Percentiles rank a stretch among this genome's conserved stretches.
These are phyloP conservation scores for Corchorus olitorius DNA, from an alignment of 345 rosid genomes.

Conservation along the genomic window DNA sequence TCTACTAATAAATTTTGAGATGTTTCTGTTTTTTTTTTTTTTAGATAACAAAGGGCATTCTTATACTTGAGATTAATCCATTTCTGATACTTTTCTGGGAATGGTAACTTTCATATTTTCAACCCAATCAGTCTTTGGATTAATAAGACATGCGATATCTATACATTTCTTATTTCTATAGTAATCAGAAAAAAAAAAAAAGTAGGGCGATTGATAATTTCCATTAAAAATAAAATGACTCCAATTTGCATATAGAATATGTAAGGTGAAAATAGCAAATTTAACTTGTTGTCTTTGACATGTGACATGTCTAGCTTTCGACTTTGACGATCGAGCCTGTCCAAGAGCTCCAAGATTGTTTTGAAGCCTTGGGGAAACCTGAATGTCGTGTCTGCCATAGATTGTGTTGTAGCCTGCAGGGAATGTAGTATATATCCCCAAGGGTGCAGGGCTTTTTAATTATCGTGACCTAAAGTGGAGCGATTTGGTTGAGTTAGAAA, in stretches of 20 bases:
- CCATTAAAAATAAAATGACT: too few relatives aligned
- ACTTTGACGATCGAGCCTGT: background rate
- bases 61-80: too few relatives aligned
- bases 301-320: background rate
- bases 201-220: too few relatives aligned
- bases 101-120: too few relatives aligned
- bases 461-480: background rate
- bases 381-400: conserved; percentile 25
- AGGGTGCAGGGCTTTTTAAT: conserved; percentile 15
- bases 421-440: conserved; percentile 15
- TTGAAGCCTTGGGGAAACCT: background rate
- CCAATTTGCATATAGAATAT: background rate
- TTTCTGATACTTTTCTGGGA: too few relatives aligned
- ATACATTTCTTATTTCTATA: too few relatives aligned
- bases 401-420: conserved; percentile 21
- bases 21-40: too few relatives aligned
- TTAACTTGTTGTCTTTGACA: background rate
- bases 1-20: too few relatives aligned
- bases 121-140: too few relatives aligned
- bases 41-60: too few relatives aligned
- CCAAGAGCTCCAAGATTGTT: background rate
- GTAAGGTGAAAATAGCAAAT: background rate
- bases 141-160: too few relatives aligned
- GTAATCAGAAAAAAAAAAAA: too few relatives aligned
- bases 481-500: conserved; percentile 10